Evolutionary conservation across 228 moss, liverwort and hornwort species (phyloP), one percentile per base, ranked within the genome.

Genomic region (Sphagnum fallax): DNA sequence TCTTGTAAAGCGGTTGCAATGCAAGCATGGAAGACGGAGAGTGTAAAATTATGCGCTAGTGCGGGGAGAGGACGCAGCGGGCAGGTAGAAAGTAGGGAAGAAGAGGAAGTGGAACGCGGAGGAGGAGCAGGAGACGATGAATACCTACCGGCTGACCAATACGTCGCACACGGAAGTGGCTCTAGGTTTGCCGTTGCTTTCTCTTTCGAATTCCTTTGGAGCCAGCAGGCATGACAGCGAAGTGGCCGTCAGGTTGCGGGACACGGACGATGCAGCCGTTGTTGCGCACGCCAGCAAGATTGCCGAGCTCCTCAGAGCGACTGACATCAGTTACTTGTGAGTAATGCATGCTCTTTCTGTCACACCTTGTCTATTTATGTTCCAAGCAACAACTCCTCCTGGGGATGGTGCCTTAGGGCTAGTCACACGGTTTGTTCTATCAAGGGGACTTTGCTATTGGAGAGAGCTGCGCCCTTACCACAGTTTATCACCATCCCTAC

Each of bases 281-380:
- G 73, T 73, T 51, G 68, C 85, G 69, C 90, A 91, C 69, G 88
- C 84, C 60, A 78, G 80, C 12, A 91, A 87, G 80, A 93, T 98
- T 55, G 89, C 78, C 52, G 90, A 93, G 78, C 85, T 93, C 65
- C 93, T 93, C 16, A 81, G 79, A 77, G 79, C 87, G 18, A 93
- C 97, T 10, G 91, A 93, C 65, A 77, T 92, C 60, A 88, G 82
- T 73, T 98, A 98, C 70, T 78, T 93, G 83, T 91, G 73, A 91
- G 89, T 79, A 52, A n/a, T 60, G 8, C 51, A 50, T 32, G 2
- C 32, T 32, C 32, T 32, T 32, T 32, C 32, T 32, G 32, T 32
- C 32, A 32, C 47, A 51, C 7, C 5, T 0, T 9, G 47, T 14
- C 13, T 6, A 6, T 49, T 49, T 50, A 48, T 9, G 5, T 47